Base-by-base conservation (phyloP, 2,329 filamentous ascomycete species). In the Neoarthrinium moseri region DNA sequence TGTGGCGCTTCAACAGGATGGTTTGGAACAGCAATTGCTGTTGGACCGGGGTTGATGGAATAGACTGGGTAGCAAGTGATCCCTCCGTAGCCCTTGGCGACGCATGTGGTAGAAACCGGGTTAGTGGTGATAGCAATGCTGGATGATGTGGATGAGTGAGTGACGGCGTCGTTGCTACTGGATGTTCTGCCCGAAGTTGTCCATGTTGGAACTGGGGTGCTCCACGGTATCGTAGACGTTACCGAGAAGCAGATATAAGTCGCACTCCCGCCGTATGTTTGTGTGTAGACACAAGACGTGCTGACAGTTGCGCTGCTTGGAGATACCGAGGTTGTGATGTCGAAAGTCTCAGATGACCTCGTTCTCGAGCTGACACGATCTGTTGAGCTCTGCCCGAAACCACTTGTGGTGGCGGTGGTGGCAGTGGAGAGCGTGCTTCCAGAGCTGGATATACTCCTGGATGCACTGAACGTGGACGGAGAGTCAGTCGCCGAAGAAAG, bases 41-140 rank as follows among this genome's bases (percentile, higher is more conserved):
- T 22, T 15, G 27, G 27, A n/a, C 15, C 15, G 12, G 29, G 18
- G 21, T 30, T 27, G 17, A 32, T 35, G 32, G 32, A 15, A 18
- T 35, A 35, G 10, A 35, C 41, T 6, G 41, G 30, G 32, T 44
- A 44, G 41, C 41, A 44, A 6, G 41, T 44, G 20, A 36, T 13
- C 10, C 26, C 30, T 20, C 41, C 41, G 23, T 44, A 44, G n/a
- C 30, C 41, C 41, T 33, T 44, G 22, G 32, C 41, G 15, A 44
- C 41, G 17, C 41, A 44, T 6, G 32, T 44, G 13, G 30, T 35
- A 6, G 30, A 15, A 6, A 44, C 30, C 6, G 38, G 15, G 15
- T 24, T 17, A 7, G 38, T 30, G 8, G 38, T 12, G 22, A 17
- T 5, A 6, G 40, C 18, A 10, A 17, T 27, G 26, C 22, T 21